Conservation (phyloP, 2,329 filamentous ascomycete genomes). For the Trichoderma sp. region DNA sequence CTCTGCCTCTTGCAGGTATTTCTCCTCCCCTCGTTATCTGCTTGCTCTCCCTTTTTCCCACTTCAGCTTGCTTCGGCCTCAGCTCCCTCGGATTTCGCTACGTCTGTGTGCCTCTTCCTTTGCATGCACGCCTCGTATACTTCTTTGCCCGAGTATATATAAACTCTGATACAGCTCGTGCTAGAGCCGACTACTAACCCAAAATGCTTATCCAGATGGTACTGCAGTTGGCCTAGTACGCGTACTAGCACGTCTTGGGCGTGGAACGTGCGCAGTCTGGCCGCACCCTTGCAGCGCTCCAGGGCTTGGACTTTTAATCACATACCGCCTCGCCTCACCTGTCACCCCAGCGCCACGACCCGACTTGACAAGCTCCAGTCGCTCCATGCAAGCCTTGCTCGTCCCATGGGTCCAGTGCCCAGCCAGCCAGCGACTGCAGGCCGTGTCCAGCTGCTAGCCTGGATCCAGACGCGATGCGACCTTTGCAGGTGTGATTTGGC, state of each 20-base stretch:
- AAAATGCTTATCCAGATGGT: not conserved
- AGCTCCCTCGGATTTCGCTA: not conserved
- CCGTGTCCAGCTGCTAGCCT: not conserved
- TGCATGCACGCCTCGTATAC: not conserved
- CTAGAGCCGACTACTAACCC: not conserved
- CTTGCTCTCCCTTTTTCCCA: not conserved
- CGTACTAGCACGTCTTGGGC: slow-evolving; percentile 12
- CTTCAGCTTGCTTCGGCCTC: not conserved
- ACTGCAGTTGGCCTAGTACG: not conserved
- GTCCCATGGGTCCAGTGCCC: not conserved
- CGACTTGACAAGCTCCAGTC: slow-evolving; percentile 5
- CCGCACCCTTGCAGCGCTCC: not conserved
- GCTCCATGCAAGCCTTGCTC: slow-evolving; percentile 19
- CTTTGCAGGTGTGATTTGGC: not conserved
- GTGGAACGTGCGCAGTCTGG: slow-evolving; percentile 16
- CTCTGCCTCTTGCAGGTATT: not conserved
- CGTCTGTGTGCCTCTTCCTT: not conserved
- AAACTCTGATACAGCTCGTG: not conserved
- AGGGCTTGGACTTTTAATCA: slow-evolving; percentile 20
- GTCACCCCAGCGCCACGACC: slow-evolving; percentile 20
- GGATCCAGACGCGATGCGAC: not conserved
- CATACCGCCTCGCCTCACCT: slow-evolving; percentile 21
- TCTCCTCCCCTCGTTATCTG: not conserved
- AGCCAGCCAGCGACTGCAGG: not conserved
- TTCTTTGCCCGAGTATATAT: too few relatives aligned